phyloP scores from a whole-genome alignment of 2,329 filamentous ascomycete genomes.

The Curvularia lunata region DNA sequence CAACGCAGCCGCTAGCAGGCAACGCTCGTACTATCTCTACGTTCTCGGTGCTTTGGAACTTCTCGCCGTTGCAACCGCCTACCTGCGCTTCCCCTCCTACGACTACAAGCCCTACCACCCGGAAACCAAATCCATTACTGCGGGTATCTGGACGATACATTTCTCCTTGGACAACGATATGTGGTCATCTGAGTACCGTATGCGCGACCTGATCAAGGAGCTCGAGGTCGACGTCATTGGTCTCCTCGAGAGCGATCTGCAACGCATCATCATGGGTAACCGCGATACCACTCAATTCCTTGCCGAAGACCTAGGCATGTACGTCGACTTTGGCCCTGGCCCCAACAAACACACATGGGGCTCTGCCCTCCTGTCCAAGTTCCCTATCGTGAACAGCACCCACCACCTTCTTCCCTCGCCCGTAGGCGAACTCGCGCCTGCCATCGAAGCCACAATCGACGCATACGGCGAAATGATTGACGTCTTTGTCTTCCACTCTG shows the following conservation, averaged over 20 bases:
- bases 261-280: slow-evolving; percentile 99
- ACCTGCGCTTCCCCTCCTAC: slow-evolving; percentile 89
- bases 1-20: slow-evolving; percentile 57
- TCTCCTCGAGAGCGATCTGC: slow-evolving; percentile 89
- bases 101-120: slow-evolving; percentile 90
- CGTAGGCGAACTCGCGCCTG: slow-evolving; percentile 91
- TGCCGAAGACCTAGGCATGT: slow-evolving; percentile 97
- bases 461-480: slow-evolving; percentile 90
- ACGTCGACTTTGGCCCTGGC: slow-evolving; percentile 94
- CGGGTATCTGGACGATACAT: slow-evolving; percentile 98
- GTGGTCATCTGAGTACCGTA: slow-evolving; percentile 95
- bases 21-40: slow-evolving; percentile 72
- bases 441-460: slow-evolving; percentile 94
- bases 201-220: slow-evolving; percentile 88
- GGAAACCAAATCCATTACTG: slow-evolving; percentile 85
- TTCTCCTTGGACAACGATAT: slow-evolving; percentile 98
- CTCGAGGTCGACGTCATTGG: slow-evolving; percentile 97
- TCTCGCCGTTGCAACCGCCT: slow-evolving; percentile 79
- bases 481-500: slow-evolving; percentile 97
- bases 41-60: slow-evolving; percentile 79
- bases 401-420: slow-evolving; percentile 94
- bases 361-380: slow-evolving; percentile 89
- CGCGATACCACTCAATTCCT: slow-evolving; percentile 94
- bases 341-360: slow-evolving; percentile 99
- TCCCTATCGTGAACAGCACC: slow-evolving; percentile 95